These are phyloP conservation scores for Exophiala lecanii-corni DNA, from an alignment of 2,329 filamentous ascomycete species.

Conservation along the genomic window DNA sequence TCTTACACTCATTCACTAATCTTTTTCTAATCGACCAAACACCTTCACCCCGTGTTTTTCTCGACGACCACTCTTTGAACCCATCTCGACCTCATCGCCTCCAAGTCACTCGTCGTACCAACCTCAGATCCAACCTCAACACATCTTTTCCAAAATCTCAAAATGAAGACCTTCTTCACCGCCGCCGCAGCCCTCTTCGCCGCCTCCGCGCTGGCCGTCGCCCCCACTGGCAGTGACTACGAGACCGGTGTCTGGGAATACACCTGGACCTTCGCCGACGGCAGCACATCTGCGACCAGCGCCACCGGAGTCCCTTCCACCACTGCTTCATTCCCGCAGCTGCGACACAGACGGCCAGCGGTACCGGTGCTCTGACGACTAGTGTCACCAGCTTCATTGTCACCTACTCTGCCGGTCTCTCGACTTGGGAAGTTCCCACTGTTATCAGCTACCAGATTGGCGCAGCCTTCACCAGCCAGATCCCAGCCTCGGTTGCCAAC, in stretches of 20 bases:
- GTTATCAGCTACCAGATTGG: conserved; percentile 14
- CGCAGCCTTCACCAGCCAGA: conserved; percentile 15
- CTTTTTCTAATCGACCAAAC: too few species aligned
- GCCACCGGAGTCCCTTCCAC: conserved; percentile 9
- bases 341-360: conserved; percentile 2
- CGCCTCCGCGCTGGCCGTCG: conserved; percentile 13
- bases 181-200: conserved; percentile 19
- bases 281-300: conserved; percentile 8
- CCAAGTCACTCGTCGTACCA: conserved; percentile 1
- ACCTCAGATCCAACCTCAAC: too few species aligned
- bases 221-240: neutral
- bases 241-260: conserved; percentile 8
- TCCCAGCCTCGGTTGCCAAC: conserved; percentile 10
- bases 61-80: too few species aligned
- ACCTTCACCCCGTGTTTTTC: too few species aligned
- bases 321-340: conserved; percentile 5
- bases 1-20: too few species aligned
- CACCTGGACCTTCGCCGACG: conserved; percentile 18
- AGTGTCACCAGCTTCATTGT: conserved; percentile 18
- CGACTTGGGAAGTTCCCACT: conserved; percentile 15
- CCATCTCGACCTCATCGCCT: too few species aligned
- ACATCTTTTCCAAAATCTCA: neutral
- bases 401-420: conserved; percentile 14
- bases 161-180: conserved; percentile 21
- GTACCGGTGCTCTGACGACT: conserved; percentile 5